phyloP scores from a whole-genome alignment of 495 filamentous ascomycete species.

The Annulohypoxylon bovei region DNA sequence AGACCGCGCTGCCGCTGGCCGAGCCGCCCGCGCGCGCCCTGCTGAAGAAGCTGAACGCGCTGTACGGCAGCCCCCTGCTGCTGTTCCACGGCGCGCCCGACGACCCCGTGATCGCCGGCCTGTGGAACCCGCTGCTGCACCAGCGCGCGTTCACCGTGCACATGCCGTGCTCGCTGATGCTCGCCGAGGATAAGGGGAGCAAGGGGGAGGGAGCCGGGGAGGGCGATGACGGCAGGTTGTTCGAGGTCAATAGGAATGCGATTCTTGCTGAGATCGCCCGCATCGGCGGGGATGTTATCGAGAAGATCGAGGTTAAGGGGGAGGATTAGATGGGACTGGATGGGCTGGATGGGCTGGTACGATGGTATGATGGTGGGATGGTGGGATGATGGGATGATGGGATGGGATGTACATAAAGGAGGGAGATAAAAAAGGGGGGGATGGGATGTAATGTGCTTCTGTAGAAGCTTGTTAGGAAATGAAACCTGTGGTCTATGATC shows the following conservation, averaged over 20 bases:
- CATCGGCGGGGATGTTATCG: conserved; percentile 70
- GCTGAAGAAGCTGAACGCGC: conserved; percentile 65
- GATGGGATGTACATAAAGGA: neutral
- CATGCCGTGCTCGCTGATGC: conserved; percentile 72
- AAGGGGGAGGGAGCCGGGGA: conserved; percentile 19
- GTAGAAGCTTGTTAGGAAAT: neutral
- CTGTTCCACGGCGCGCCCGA: conserved; percentile 75
- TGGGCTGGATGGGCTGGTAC: neutral
- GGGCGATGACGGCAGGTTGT: conserved; percentile 45
- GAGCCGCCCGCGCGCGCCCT: conserved; percentile 62
- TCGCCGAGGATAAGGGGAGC: conserved; percentile 46
- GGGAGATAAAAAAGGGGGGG: neutral
- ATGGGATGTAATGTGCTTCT: too few species aligned
- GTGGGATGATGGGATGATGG: neutral
- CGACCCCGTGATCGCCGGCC: conserved; percentile 70
- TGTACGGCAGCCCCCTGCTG: conserved; percentile 71
- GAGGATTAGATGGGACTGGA: neutral
- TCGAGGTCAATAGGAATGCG: conserved; percentile 74
- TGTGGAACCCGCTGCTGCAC: conserved; percentile 80
- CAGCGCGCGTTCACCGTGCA: conserved; percentile 71
- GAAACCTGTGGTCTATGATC: neutral
- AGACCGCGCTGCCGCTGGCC: conserved; percentile 53
- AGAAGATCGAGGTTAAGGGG: conserved; percentile 58
- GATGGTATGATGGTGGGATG: neutral
- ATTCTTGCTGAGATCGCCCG: conserved; percentile 84